Evolutionary conservation across 371 early-diverging fungal genomes (phyloP).

Genomic region (Fennellomyces sp.): DNA sequence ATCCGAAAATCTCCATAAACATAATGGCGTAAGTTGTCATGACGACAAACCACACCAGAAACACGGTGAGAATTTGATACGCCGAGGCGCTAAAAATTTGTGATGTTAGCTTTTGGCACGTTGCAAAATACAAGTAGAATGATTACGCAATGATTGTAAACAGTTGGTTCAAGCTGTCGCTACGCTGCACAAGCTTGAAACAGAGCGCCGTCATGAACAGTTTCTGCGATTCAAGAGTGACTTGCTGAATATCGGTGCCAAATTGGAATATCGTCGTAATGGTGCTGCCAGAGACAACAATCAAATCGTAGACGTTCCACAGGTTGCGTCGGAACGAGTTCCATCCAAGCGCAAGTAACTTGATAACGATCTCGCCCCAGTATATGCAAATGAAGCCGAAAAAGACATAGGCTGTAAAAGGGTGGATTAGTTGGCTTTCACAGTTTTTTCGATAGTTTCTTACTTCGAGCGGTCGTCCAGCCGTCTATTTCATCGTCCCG

Average conservation of each 20-base stretch:
- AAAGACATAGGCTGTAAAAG: conserved; percentile 44
- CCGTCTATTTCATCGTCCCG: conserved; percentile 7
- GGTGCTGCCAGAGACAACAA: conserved; percentile 54
- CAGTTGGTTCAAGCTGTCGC: conserved; percentile 65
- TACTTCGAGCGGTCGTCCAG: conserved; percentile 1
- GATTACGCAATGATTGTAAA: conserved; percentile 72
- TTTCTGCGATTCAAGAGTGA: conserved; percentile 60
- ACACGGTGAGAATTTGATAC: conserved; percentile 63
- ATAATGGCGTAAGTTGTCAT: conserved; percentile 69
- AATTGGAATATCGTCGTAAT: conserved; percentile 46
- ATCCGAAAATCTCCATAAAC: conserved; percentile 75
- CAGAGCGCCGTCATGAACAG: conserved; percentile 67
- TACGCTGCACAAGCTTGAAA: conserved; percentile 66
- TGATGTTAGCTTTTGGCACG: not conserved
- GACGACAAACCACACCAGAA: conserved; percentile 72
- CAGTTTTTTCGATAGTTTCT: not conserved
- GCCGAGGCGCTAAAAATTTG: conserved; percentile 49
- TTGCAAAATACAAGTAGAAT: not conserved
- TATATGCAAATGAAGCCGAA: conserved; percentile 50
- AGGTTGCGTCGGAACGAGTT: conserved; percentile 54
- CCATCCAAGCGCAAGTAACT: conserved; percentile 62
- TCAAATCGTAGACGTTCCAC: conserved; percentile 68
- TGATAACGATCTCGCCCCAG: conserved; percentile 55
- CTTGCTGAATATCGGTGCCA: conserved; percentile 33
- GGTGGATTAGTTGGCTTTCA: not conserved